Evolutionary conservation across 208 protist species (phyloP).

Genomic region (Blastocrithidia nonstop): DNA sequence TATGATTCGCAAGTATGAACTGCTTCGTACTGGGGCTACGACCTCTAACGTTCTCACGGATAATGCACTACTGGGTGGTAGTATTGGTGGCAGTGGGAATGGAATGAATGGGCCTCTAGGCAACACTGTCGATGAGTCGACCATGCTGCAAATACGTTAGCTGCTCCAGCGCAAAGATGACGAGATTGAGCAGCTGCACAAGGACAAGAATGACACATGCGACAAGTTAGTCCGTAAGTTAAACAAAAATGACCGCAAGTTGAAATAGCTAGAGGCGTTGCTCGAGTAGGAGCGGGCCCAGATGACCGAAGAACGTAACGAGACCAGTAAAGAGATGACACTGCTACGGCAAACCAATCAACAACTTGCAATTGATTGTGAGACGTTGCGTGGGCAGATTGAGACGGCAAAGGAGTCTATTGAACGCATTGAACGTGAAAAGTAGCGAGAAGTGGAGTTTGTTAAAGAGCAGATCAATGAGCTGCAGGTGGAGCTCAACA

Average conservation of each 20-base stretch:
- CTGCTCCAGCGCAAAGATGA: slow-evolving; percentile 77
- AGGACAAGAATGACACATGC: slow-evolving; percentile 61
- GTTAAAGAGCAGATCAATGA: slow-evolving; percentile 36
- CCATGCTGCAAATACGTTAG: slow-evolving; percentile 48
- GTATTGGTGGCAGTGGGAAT: background rate
- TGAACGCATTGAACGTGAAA: slow-evolving; percentile 37
- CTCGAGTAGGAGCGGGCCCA: slow-evolving; percentile 69
- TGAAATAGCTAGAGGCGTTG: slow-evolving; percentile 54
- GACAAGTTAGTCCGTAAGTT: slow-evolving; percentile 86
- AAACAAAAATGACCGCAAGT: slow-evolving; percentile 73
- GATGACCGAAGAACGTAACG: slow-evolving; percentile 52
- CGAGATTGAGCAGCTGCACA: slow-evolving; percentile 50
- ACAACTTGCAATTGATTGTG: slow-evolving; percentile 69
- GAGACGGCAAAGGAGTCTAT: slow-evolving; percentile 31
- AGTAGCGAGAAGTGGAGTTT: slow-evolving; percentile 68
- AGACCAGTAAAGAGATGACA: slow-evolving; percentile 40
- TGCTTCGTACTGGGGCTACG: slow-evolving; percentile 66
- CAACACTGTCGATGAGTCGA: slow-evolving; percentile 28
- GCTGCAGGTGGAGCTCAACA: slow-evolving; percentile 38
- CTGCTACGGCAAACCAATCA: slow-evolving; percentile 67
- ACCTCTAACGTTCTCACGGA: slow-evolving; percentile 19
- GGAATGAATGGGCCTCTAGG: background rate
- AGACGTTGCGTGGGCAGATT: slow-evolving; percentile 50
- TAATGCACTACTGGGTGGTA: background rate
- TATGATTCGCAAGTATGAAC: slow-evolving; percentile 78